Base-by-base conservation (phyloP, 31 red algal genomes). In the Asparagopsis taxiformis region DNA sequence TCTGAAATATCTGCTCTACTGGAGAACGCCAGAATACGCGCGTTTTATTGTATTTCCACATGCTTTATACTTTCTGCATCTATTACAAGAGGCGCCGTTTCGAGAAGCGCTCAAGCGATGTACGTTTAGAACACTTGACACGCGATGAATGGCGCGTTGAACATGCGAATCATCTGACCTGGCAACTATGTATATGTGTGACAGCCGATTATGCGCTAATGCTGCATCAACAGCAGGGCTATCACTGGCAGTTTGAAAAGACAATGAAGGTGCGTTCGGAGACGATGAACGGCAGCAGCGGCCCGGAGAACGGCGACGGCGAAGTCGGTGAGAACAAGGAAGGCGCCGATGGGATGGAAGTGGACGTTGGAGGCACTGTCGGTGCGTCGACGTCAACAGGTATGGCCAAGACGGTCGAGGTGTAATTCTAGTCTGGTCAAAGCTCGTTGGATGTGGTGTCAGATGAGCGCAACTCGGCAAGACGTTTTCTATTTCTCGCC, bases 221-320 rank as follows among this genome's bases (percentile, higher is more conserved):
- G 50, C 25, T 82, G n/a, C 87, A 91, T 32, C 75, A 80, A 75
- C 87, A 91, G 52, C 87, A 91, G 57, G 87, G 87, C 35, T 91
- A 35, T 50, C 41, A 59, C 17, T 91, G 87, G 87, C 87, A 91
- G 62, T 91, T 80, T 66, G 62, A 31, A 55, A 68, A 55, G 11
- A 74, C 41, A 25, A 48, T 68, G 52, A 59, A 63, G 34, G 62
- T 49, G 16, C 58, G 55, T 38, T 63, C 56, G 8, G 72, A 76
- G 38, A 61, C 56, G 11, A 37, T 62, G 31, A 55, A 55, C n/a
- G n/a, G n/a, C n/a, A n/a, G n/a, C n/a, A n/a, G n/a, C n/a, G n/a
- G n/a, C n/a, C n/a, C n/a, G n/a, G n/a, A n/a, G n/a, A n/a, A n/a
- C n/a, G n/a, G n/a, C n/a, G n/a, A n/a, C n/a, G n/a, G n/a, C n/a